These are phyloP conservation scores for Cladosporium sp. DNA, from an alignment of 2,329 filamentous ascomycete genomes.

Conservation along the genomic window DNA sequence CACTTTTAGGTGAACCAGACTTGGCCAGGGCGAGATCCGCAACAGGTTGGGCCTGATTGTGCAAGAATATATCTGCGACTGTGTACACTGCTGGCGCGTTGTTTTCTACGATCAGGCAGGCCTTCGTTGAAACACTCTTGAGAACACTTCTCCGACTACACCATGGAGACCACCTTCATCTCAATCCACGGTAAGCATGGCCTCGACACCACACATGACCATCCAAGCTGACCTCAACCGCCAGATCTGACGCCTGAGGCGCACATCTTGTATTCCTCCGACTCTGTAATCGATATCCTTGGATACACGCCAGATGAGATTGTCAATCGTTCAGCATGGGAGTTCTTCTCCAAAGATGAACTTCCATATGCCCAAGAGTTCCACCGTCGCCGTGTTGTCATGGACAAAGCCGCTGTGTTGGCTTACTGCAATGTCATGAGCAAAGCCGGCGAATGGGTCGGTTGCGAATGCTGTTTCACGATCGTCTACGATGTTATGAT, in stretches of 20 bases:
- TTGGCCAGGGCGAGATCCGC: too few species aligned
- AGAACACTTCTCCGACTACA: neutral
- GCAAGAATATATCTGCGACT: too few species aligned
- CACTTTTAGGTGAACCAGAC: too few species aligned
- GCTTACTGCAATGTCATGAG: constrained; percentile 72
- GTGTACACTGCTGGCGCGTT: neutral
- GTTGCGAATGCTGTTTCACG: constrained; percentile 86
- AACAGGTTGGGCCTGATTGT: too few species aligned
- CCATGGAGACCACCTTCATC: constrained; percentile 64
- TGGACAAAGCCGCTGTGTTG: constrained; percentile 81
- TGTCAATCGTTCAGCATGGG: constrained; percentile 71
- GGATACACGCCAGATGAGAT: constrained; percentile 75
- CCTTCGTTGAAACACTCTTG: neutral
- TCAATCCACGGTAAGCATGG: constrained; percentile 72
- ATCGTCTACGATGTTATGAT: constrained; percentile 85
- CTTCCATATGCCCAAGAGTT: constrained; percentile 68
- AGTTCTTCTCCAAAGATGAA: constrained; percentile 82
- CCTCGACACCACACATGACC: too few species aligned
- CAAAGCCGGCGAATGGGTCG: constrained; percentile 66
- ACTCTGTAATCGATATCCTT: constrained; percentile 78
- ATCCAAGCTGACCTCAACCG: neutral
- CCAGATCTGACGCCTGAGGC: constrained; percentile 71
- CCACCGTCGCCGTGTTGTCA: constrained; percentile 66
- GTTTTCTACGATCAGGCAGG: neutral
- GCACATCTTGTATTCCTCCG: constrained; percentile 76